phyloP scores from a whole-genome alignment of 129 eudicot genomes.

The Rutidosis leptorrhynchoides region DNA sequence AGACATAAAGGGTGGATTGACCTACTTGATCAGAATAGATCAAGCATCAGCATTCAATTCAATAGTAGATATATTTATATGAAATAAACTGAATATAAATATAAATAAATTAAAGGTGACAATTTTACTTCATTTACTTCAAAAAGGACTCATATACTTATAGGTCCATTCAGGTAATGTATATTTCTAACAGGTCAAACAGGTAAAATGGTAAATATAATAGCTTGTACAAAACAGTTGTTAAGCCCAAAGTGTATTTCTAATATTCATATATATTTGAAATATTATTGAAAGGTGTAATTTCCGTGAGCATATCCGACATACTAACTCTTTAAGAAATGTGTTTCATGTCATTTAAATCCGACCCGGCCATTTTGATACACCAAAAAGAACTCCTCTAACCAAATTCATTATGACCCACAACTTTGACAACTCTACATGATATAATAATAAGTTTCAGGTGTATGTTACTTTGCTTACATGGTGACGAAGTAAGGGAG shows the following conservation, averaged over 20 bases:
- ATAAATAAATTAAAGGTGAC: background rate
- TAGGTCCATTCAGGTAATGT: background rate
- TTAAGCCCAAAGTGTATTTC: background rate
- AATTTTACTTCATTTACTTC: background rate
- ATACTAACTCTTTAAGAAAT: background rate
- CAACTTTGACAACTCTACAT: background rate
- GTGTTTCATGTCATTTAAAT: background rate
- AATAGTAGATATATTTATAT: conserved; percentile 6
- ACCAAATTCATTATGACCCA: background rate
- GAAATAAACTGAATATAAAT: background rate
- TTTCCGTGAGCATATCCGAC: background rate
- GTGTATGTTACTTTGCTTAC: conserved; percentile 45
- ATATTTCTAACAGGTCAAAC: background rate
- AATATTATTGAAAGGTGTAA: background rate
- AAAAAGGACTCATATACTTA: background rate
- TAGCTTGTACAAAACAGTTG: background rate
- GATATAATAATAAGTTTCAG: background rate
- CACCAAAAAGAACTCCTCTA: background rate
- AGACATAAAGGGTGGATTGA: conserved; percentile 46
- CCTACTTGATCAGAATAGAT: conserved; percentile 22
- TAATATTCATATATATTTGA: background rate
- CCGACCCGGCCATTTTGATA: background rate
- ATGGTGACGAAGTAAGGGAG: conserved; percentile 36
- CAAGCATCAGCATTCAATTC: conserved; percentile 7
- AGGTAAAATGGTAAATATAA: background rate